A percentile compares a stretch with the other conserved stretches of the same genome.
Evolutionary conservation across 2,329 filamentous ascomycete genomes (phyloP).

Genomic region (Botryosphaeria dothidea): DNA sequence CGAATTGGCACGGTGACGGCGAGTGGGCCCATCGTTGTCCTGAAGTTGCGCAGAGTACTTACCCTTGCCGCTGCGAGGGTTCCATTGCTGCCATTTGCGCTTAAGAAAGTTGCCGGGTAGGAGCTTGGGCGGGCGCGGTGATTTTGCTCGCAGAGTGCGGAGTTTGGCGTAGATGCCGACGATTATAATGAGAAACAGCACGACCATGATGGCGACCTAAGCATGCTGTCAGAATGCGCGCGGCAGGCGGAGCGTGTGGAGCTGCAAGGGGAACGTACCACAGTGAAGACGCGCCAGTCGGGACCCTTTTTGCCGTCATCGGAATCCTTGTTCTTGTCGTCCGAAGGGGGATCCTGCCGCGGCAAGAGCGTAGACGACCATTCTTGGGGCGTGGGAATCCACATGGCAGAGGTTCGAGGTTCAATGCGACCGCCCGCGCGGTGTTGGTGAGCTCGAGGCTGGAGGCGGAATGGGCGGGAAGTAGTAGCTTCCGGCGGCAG

Average conservation of each 20-base stretch:
- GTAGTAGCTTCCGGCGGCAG: conserved; percentile 10
- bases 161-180: conserved; percentile 12
- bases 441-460: conserved; percentile 2
- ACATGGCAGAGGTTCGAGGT: not conserved
- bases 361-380: not conserved
- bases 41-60: conserved; percentile 33
- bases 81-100: conserved; percentile 34
- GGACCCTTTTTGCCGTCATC: conserved; percentile 5
- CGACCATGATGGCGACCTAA: conserved; percentile 13
- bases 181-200: conserved; percentile 12
- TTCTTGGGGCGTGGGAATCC: conserved; percentile 2
- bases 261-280: conserved; percentile 14
- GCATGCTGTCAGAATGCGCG: not conserved
- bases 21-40: conserved; percentile 21
- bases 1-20: conserved; percentile 25
- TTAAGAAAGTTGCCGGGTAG: conserved; percentile 26
- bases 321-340: not conserved
- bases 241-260: not conserved
- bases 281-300: conserved; percentile 15
- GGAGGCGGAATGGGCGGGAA: conserved; percentile 18
- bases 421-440: conserved; percentile 10
- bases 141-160: conserved; percentile 11
- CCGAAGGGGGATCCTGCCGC: not conserved
- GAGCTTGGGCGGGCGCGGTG: conserved; percentile 3
- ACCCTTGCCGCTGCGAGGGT: conserved; percentile 28